Conservation (phyloP, 2,329 filamentous ascomycete genomes). For the Fusarium xyrophilum region DNA sequence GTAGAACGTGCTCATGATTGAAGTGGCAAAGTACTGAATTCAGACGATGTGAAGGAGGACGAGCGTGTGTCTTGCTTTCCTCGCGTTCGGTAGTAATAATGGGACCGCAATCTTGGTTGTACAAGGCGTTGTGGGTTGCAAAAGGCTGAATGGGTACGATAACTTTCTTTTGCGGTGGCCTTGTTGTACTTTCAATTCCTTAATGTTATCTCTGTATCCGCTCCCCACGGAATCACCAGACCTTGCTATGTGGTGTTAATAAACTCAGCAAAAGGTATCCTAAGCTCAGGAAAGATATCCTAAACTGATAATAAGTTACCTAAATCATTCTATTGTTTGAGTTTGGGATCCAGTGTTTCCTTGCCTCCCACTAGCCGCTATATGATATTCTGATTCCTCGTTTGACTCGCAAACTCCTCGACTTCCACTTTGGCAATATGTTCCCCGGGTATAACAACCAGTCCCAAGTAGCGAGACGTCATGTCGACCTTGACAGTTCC, state of each 20-base stretch:
- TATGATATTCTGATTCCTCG: slow-evolving; percentile 38
- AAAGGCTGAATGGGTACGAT: slow-evolving; percentile 36
- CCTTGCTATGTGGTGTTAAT: neutral
- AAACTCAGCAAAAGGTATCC: neutral
- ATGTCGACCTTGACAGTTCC: slow-evolving; percentile 69
- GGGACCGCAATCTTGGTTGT: slow-evolving; percentile 32
- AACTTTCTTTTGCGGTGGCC: slow-evolving; percentile 36
- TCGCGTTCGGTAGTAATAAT: slow-evolving; percentile 28
- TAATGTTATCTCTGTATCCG: slow-evolving; percentile 35
- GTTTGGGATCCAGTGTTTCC: neutral
- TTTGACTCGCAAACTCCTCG: slow-evolving; percentile 73
- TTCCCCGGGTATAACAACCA: slow-evolving; percentile 87
- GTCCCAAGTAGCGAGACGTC: slow-evolving; percentile 83
- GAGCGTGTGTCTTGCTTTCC: neutral
- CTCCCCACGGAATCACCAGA: neutral
- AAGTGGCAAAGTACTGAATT: slow-evolving; percentile 3
- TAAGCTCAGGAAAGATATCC: neutral
- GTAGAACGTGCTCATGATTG: slow-evolving; percentile 42
- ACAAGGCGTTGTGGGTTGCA: slow-evolving; percentile 42
- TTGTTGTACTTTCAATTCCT: slow-evolving; percentile 41
- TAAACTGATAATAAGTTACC: neutral
- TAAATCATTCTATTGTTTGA: neutral
- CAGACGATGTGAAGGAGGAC: neutral
- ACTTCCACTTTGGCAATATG: slow-evolving; percentile 89
- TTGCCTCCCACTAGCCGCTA: neutral